Evolutionary conservation across 768 basidiomycete species (phyloP), one percentile per base, ranked within the genome.

Genomic region (Phanerodontia chrysosporium): DNA sequence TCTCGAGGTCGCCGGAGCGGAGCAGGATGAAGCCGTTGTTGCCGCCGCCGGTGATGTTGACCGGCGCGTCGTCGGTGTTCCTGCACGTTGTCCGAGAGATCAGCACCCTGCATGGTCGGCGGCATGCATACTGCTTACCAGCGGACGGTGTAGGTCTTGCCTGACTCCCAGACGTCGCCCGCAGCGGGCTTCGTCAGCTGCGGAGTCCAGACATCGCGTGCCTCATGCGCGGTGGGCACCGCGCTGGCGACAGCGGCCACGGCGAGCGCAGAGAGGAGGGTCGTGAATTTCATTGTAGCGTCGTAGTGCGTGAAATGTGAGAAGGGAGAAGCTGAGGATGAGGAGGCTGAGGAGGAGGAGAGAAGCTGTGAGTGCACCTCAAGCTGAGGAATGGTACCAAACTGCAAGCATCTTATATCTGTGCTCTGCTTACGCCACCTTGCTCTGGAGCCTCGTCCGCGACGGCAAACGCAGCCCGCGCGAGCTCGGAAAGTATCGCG

Each of bases 41-140:
- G 10, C 64, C 65, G 13, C 42, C 45, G 61, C 78, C 78, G 24
- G 78, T 77, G 61, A 79, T 76, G 21, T 71, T 62, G 3, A 49
- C 62, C 0, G 79, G 79, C 0, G 72, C 69, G 53, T 75, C 59
- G 7, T 72, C 65, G 0, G 72, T 69, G 51, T 74, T 73, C 66
- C 66, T 67, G 52, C 3, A 18, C 16, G 8, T 42, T 18, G 39
- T 18, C 32, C 12, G 21, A n/a, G 27, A 35, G 16, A 46, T 45
- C 45, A 49, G 30, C 45, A 3, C 2, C 14, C 45, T 35, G 13
- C 32, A 35, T 28, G 4, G 27, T 22, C 10, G 45, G n/a, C 42
- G n/a, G 18, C 39, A 12, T 45, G 27, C 44, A 25, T 30, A 12
- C 6, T 2, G n/a, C 60, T 3, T 59, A 64, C 67, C 67, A 68